phyloP scores from a whole-genome alignment of 352 stramenopile species.

The Pythium myriotylum region DNA sequence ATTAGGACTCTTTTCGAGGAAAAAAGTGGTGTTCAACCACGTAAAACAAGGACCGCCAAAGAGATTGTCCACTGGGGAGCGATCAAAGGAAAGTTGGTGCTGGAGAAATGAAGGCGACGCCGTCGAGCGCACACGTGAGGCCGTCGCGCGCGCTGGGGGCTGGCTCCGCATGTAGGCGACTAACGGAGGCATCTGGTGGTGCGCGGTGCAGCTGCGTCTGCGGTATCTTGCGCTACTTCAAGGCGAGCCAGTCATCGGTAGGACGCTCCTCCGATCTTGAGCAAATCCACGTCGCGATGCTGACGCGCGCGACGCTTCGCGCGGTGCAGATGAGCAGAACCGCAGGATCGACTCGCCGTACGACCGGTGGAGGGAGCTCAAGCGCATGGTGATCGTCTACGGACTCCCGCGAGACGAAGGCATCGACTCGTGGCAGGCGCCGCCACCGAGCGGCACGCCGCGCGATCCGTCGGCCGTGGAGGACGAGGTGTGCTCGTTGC shows the following conservation, averaged over 20 bases:
- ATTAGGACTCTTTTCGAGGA: too few species aligned
- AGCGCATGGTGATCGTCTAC: constrained; percentile 80
- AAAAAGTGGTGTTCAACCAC: constrained; percentile 9
- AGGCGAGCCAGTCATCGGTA: constrained; percentile 48
- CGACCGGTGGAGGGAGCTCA: constrained; percentile 80
- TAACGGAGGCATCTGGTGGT: background rate
- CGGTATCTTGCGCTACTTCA: constrained; percentile 53
- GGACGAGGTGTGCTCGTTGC: constrained; percentile 53
- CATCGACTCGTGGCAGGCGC: constrained; percentile 6
- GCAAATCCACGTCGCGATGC: too few species aligned
- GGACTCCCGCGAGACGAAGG: constrained; percentile 62
- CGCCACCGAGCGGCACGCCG: background rate
- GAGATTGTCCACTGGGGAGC: too few species aligned
- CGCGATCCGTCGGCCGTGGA: background rate
- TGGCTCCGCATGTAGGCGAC: too few species aligned
- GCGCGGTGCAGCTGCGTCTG: constrained; percentile 36
- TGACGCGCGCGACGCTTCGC: too few species aligned
- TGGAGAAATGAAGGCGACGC: constrained; percentile 10
- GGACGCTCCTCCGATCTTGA: background rate
- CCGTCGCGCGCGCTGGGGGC: too few species aligned
- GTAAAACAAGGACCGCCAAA: too few species aligned
- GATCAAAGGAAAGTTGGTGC: too few species aligned
- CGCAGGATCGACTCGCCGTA: constrained; percentile 59
- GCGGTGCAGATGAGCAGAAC: constrained; percentile 37
- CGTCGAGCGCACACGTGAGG: constrained; percentile 21